These are phyloP conservation scores for Chaetomium globosum DNA, from an alignment of 2,329 filamentous ascomycete genomes.

Conservation along the genomic window DNA sequence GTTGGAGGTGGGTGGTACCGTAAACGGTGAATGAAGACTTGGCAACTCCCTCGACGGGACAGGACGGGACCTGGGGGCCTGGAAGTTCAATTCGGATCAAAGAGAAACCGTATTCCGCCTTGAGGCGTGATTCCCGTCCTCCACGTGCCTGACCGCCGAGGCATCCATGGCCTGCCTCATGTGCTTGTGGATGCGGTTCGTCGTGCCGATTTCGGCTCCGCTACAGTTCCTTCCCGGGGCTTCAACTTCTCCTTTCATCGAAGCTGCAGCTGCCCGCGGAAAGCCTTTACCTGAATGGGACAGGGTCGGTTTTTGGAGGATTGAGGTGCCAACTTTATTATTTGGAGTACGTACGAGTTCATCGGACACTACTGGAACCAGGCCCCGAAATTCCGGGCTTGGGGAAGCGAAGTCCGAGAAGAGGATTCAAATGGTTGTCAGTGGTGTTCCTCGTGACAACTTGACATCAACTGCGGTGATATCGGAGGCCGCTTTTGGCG, in stretches of 20 bases:
- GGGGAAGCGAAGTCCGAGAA: too few relatives aligned
- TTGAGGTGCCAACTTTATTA: not conserved
- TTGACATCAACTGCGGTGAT: not conserved
- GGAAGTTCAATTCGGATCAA: not conserved
- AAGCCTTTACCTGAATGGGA: slow-evolving; percentile 10
- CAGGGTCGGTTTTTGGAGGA: not conserved
- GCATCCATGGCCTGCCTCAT: not conserved
- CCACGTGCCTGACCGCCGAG: too few relatives aligned
- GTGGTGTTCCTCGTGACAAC: not conserved
- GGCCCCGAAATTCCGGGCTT: not conserved
- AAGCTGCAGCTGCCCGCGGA: slow-evolving; percentile 14
- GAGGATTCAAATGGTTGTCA: not conserved
- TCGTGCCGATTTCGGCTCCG: not conserved
- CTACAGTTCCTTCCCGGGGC: not conserved
- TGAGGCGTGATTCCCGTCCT: too few relatives aligned
- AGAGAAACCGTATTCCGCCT: not conserved
- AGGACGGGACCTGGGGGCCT: too few relatives aligned
- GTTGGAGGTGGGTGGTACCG: not conserved
- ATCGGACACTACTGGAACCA: not conserved
- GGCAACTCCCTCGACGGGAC: not conserved
- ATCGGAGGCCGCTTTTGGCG: too few relatives aligned
- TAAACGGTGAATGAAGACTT: not conserved
- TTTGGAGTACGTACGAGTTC: not conserved
- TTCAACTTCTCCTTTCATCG: slow-evolving; percentile 2
- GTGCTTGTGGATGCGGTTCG: not conserved